phyloP scores from a whole-genome alignment of 441 rosid genomes.

The Adansonia rubrostipa region DNA sequence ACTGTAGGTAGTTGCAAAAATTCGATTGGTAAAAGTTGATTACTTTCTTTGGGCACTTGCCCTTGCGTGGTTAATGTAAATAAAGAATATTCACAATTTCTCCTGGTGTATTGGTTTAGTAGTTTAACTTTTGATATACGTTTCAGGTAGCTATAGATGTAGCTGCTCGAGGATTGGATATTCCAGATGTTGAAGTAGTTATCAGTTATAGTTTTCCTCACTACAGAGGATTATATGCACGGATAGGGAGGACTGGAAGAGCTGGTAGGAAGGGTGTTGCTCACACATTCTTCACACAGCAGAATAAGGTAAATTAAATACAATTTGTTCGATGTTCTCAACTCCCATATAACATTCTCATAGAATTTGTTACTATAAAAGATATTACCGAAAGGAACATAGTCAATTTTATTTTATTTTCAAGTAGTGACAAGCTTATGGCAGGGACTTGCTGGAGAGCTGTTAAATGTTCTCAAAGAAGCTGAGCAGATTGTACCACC shows the following conservation, averaged over 20 bases:
- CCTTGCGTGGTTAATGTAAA: not conserved
- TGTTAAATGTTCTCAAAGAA: conserved; percentile 90
- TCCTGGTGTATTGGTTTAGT: not conserved
- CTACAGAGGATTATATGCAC: conserved; percentile 94
- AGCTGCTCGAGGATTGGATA: conserved; percentile 94
- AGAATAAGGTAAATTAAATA: conserved; percentile 63
- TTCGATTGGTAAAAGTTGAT: not conserved
- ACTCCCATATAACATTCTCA: not conserved
- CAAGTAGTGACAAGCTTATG: conserved; percentile 17
- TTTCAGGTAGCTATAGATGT: conserved; percentile 94
- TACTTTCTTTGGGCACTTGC: not conserved
- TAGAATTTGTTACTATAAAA: not conserved
- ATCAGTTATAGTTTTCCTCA: conserved; percentile 94
- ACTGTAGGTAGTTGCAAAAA: not conserved
- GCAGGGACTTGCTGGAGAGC: conserved; percentile 93
- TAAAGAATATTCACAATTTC: not conserved
- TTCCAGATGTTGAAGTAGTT: conserved; percentile 94
- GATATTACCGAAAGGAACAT: not conserved
- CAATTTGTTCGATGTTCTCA: not conserved
- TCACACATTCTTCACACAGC: conserved; percentile 88
- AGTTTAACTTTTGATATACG: conserved; percentile 12
- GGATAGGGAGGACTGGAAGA: conserved; percentile 96
- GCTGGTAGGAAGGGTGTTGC: conserved; percentile 98
- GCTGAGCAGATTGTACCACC: conserved; percentile 88
- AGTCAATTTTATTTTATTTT: not conserved